These are phyloP conservation scores for Podaxis sp. DNA, from an alignment of 768 basidiomycete genomes.

Conservation along the genomic window DNA sequence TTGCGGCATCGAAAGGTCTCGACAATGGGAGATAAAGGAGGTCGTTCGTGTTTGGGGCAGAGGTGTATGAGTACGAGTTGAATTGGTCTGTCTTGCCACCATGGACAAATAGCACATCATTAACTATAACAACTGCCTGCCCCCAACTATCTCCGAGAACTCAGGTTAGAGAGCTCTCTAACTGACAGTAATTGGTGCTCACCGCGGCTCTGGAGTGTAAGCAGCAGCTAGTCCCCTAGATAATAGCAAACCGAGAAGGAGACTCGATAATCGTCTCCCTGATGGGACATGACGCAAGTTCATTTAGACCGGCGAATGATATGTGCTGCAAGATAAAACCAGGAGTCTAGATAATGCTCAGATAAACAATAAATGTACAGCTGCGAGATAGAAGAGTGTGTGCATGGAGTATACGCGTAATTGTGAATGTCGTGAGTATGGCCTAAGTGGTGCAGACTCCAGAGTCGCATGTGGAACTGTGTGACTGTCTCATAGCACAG, in stretches of 20 bases:
- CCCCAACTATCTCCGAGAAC: conserved; percentile 67
- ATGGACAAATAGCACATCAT: conserved; percentile 64
- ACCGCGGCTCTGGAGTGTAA: conserved; percentile 11
- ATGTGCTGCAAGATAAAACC: not conserved
- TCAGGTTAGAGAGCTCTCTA: not conserved
- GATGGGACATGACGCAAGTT: conserved; percentile 1
- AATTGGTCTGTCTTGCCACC: conserved; percentile 79
- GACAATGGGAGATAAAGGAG: conserved; percentile 67
- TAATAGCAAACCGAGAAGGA: not conserved
- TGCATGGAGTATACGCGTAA: conserved; percentile 3
- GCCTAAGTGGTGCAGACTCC: not conserved
- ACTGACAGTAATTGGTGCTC: not conserved
- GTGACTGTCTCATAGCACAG: not conserved
- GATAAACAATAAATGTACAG: not conserved
- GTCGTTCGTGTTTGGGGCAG: conserved; percentile 73
- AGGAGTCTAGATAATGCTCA: not conserved
- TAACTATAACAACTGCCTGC: conserved; percentile 61
- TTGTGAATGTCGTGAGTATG: conserved; percentile 5
- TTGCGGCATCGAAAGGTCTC: conserved; percentile 51
- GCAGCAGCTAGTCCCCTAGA: not conserved
- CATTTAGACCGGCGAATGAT: not conserved
- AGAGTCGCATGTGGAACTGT: not conserved
- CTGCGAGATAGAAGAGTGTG: not conserved
- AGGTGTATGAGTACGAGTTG: conserved; percentile 68
- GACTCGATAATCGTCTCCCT: not conserved